Conservation (phyloP, 352 stramenopile genomes). For the Phytophthora cactorum region DNA sequence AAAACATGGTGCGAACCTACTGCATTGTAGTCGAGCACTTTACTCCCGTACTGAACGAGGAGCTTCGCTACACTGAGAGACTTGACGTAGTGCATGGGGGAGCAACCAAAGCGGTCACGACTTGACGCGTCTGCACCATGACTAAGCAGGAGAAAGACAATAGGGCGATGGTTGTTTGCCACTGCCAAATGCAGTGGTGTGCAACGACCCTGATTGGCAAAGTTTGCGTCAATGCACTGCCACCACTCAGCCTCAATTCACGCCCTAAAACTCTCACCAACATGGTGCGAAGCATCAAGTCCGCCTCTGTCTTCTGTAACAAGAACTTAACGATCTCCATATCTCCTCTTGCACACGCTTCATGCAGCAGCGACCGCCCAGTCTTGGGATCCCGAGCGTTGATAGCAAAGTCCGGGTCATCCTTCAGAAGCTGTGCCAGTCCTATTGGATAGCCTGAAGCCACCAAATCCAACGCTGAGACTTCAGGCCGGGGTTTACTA, state of each 20-base stretch:
- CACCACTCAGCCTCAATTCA: neutral
- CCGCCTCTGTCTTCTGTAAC: slow-evolving; percentile 47
- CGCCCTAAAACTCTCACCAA: slow-evolving; percentile 39
- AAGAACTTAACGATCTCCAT: slow-evolving; percentile 65
- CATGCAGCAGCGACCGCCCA: slow-evolving; percentile 66
- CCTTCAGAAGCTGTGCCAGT: slow-evolving; percentile 30
- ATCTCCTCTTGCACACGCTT: slow-evolving; percentile 58
- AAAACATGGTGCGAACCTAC: slow-evolving; percentile 22
- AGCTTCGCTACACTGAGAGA: slow-evolving; percentile 71
- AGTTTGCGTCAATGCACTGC: neutral
- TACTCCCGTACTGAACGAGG: slow-evolving; percentile 62
- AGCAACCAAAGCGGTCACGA: slow-evolving; percentile 67
- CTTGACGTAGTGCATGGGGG: slow-evolving; percentile 75
- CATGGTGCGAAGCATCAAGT: slow-evolving; percentile 70
- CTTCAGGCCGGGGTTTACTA: neutral
- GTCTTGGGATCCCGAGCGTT: slow-evolving; percentile 45
- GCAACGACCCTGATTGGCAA: slow-evolving; percentile 50
- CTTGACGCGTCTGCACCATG: slow-evolving; percentile 61
- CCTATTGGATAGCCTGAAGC: slow-evolving; percentile 35
- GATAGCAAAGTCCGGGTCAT: slow-evolving; percentile 29
- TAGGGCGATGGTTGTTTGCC: slow-evolving; percentile 54
- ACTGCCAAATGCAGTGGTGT: slow-evolving; percentile 71
- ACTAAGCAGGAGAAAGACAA: slow-evolving; percentile 75
- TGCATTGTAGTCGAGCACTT: slow-evolving; percentile 66
- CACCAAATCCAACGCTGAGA: slow-evolving; percentile 38